Evolutionary conservation across 768 basidiomycete genomes (phyloP).

Genomic region (Mycena maculata): DNA sequence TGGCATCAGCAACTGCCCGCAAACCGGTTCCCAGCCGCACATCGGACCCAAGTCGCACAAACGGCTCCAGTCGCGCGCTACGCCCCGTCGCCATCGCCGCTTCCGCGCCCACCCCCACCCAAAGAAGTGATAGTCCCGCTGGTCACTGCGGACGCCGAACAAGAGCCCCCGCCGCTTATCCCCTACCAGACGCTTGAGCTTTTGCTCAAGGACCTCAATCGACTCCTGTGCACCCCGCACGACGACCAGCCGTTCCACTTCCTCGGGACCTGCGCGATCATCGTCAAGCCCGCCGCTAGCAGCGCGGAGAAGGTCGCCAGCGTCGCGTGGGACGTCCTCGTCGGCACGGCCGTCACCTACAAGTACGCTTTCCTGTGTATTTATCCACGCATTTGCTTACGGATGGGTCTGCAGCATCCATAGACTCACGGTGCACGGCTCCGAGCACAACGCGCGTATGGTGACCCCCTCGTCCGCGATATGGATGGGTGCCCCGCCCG

Average conservation of each 20-base stretch:
- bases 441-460: neutral
- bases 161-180: neutral
- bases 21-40: too few species aligned
- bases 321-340: constrained; percentile 10
- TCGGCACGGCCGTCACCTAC: neutral
- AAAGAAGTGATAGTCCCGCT: neutral
- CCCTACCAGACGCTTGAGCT: neutral
- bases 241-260: constrained; percentile 4
- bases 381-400: too few species aligned
- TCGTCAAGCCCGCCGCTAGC: neutral
- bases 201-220: constrained; percentile 2
- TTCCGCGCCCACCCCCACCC: neutral
- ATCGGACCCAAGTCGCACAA: too few species aligned
- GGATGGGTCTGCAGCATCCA: neutral
- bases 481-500: constrained; percentile 5
- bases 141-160: too few species aligned
- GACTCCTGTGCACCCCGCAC: constrained; percentile 17
- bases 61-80: too few species aligned
- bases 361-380: neutral
- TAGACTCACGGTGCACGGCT: neutral
- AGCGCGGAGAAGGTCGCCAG: neutral
- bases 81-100: too few species aligned
- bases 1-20: too few species aligned
- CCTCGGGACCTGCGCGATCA: constrained; percentile 1
- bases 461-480: neutral